Base-by-base conservation (phyloP, 331 rosid genomes). In the Telfairia occidentalis region DNA sequence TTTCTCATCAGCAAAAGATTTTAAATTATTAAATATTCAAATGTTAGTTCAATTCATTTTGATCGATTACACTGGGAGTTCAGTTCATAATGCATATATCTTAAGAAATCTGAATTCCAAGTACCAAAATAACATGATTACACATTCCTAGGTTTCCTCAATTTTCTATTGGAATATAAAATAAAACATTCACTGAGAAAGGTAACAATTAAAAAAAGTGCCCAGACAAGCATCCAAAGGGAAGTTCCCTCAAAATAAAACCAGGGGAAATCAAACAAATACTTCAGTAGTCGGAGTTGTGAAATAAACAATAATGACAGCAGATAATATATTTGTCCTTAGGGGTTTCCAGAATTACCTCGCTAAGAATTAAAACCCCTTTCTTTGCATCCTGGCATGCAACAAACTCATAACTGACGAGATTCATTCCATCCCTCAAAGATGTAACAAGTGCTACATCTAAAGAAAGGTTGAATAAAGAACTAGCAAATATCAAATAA, bases 391-490 rank as follows among this genome's bases (percentile, higher is more conserved):
- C 95, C 81, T 92, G 98, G 90, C 98, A 92, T 40, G 98, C 98
- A 76, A 92, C 98, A 85, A 87, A 92, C 82, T 92, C 98, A 64
- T 92, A 92, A 78, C 98, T 92, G 76, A 92, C 98, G 76, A 92
- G 98, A 87, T 92, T 92, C 98, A 92, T 92, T 76, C 98, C 98
- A 76, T 92, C 96, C 83, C 98, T 87, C 82, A 92, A 80, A 30
- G 98, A 92, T 23, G 98, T 92, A 80, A 92, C 98, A 30, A 92
- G 87, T 74, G 90, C 96, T 75, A 92, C 87, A 76, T 92, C 98
- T 92, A 89, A 28, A 69, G 55, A 83, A 80, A 43, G 64, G 54
- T 61, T 61, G 64, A 71, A 73, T 50, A 5, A 53, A 65, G 59
- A 85, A 65, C 40, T 34, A 77, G 12, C 60, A 19, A 16, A 59